These are phyloP conservation scores for Anthoceros angustus DNA, from an alignment of 225 moss, liverwort and hornwort species.

Conservation along the genomic window DNA sequence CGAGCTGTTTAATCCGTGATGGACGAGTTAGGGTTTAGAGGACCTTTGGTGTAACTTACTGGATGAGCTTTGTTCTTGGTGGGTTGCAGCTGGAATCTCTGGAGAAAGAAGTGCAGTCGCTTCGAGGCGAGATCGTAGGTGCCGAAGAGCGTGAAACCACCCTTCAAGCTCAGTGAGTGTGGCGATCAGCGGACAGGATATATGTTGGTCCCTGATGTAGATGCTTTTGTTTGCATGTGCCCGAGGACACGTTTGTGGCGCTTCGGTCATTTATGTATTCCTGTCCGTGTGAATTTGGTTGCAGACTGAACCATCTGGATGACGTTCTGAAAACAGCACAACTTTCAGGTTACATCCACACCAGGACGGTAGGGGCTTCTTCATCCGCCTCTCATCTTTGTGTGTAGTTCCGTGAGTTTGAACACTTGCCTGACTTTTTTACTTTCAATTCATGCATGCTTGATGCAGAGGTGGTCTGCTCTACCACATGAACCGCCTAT, in stretches of 20 bases:
- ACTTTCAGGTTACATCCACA: constrained; percentile 77
- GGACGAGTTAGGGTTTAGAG: neutral
- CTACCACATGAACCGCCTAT: constrained; percentile 81
- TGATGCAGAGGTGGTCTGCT: constrained; percentile 81
- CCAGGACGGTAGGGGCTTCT: constrained; percentile 41
- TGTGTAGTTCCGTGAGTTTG: constrained; percentile 9
- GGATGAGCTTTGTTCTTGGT: neutral
- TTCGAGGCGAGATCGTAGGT: constrained; percentile 88
- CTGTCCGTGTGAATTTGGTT: constrained; percentile 4
- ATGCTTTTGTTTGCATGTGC: no score
- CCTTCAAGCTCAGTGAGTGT: constrained; percentile 69
- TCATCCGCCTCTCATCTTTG: neutral
- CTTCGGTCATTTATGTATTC: neutral
- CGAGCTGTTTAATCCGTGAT: constrained; percentile 8
- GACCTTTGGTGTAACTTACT: no score
- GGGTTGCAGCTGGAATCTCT: constrained; percentile 64
- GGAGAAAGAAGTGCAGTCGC: constrained; percentile 69
- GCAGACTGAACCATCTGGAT: constrained; percentile 91
- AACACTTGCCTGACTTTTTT: no score
- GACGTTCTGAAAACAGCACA: constrained; percentile 68
- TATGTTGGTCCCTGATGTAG: no score
- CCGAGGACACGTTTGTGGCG: no score
- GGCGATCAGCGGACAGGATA: no score
- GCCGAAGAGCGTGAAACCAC: constrained; percentile 88
- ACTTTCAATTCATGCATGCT: no score